Evolutionary conservation across 1,139 yeast species (phyloP), one percentile per base, ranked within the genome.

Genomic region (Protomyces arabidopsidicola): DNA sequence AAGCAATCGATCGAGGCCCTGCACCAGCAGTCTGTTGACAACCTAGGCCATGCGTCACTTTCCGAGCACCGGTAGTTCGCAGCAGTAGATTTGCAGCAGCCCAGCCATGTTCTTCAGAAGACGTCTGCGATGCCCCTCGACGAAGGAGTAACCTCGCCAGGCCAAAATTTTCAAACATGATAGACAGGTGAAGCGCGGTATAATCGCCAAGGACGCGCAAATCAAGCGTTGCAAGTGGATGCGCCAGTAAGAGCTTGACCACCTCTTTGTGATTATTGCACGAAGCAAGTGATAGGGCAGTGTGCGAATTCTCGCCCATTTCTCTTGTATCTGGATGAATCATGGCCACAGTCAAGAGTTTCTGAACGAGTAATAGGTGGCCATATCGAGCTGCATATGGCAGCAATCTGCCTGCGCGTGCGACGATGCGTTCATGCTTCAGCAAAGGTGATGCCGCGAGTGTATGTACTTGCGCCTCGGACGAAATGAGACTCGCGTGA

Each of bases 101-200:
- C 53, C 60, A 45, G 35, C 60, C 60, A 20, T 45, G 60, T 8
- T 53, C 27, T 6, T 55, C 60, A 4, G 34, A 12, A 1, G 45
- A 24, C 10, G 38, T 38, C 14, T 31, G 42, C 9, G 48, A 45
- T 9, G 60, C 60, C 35, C 50, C 53, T 4, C 60, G 53, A 53
- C 48, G 48, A 4, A 55, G 48, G 8, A 55, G 27, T 22, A 45
- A 16, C 5, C 60, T 39, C 14, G 60, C 45, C 18, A 55, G 18
- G 24, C 36, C 53, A 12, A 55, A 48, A n/a, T 55, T 45, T 35
- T 55, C 60, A 22, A 45, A 22, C 34, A 31, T 51, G 14, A 27
- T 18, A 4, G 60, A 38, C 20, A 55, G 45, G 20, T 55, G 60
- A 5, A 55, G 45, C 10, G 60, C 60, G 20, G 60, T 55, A 24